Conservation (phyloP, 2,329 filamentous ascomycete genomes). For the Blumeria graminis region DNA sequence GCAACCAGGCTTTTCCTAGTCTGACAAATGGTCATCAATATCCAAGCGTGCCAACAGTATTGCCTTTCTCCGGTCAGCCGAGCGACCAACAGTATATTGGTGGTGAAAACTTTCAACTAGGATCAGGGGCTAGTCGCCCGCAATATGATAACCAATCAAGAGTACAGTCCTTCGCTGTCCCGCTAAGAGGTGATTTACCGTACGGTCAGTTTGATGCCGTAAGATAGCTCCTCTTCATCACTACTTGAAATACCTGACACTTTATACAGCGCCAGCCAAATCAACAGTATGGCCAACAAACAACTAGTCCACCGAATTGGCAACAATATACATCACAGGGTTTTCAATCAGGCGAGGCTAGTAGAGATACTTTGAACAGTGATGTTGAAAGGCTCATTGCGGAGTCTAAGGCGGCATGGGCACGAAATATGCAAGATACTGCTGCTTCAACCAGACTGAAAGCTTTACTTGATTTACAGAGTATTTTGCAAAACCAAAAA, state of each 20-base stretch:
- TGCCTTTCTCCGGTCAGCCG: background rate
- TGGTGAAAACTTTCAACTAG: background rate
- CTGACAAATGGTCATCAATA: conserved; percentile 4
- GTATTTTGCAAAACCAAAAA: conserved; percentile 51
- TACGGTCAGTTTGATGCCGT: conserved; percentile 5
- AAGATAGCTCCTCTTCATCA: conserved; percentile 3
- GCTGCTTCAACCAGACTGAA: conserved; percentile 57
- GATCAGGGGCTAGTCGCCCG: background rate
- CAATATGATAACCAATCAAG: conserved; percentile 4
- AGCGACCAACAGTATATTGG: background rate
- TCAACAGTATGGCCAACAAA: conserved; percentile 17
- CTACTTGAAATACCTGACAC: background rate
- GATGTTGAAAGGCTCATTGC: conserved; percentile 62
- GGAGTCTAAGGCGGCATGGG: conserved; percentile 48
- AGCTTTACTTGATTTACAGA: conserved; percentile 67
- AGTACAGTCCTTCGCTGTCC: conserved; percentile 9
- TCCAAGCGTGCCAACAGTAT: conserved; percentile 1
- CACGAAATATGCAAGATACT: conserved; percentile 50
- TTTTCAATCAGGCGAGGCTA: conserved; percentile 22
- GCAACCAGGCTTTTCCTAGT: conserved; percentile 2
- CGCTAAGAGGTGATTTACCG: background rate
- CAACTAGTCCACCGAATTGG: conserved; percentile 15
- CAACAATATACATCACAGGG: conserved; percentile 13
- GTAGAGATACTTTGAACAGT: conserved; percentile 52
- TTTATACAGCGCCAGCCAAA: conserved; percentile 6